Conservation (phyloP, 306 rosid genomes). For the Cicer pinnatifidum region DNA sequence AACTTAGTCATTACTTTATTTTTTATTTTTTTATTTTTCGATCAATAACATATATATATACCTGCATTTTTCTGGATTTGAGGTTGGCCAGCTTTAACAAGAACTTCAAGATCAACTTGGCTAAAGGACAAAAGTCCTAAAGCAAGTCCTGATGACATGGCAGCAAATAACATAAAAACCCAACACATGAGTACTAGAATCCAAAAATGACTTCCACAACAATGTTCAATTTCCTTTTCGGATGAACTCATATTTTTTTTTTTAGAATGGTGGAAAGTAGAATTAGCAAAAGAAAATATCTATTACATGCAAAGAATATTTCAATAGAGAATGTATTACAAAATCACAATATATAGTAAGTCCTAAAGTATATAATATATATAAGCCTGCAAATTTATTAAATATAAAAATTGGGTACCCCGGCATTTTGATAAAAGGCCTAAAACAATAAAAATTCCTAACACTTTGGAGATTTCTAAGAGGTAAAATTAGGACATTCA, state of each 20-base stretch:
- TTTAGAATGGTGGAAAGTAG: background rate
- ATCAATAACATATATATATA: background rate
- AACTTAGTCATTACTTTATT: no score
- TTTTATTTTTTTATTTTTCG: background rate
- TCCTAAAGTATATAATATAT: background rate
- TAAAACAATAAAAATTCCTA: constrained; percentile 34
- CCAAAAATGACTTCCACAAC: constrained; percentile 64
- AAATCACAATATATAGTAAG: constrained; percentile 10
- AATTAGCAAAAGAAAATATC: constrained; percentile 27
- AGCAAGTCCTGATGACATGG: constrained; percentile 69
- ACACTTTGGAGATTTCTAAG: constrained; percentile 47
- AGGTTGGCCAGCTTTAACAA: constrained; percentile 64
- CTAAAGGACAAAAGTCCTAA: constrained; percentile 73
- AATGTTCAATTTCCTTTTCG: constrained; percentile 28
- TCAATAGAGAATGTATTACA: constrained; percentile 3
- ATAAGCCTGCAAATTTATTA: constrained; percentile 36
- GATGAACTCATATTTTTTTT: constrained; percentile 35
- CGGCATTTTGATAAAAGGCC: constrained; percentile 34
- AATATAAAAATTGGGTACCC: constrained; percentile 32
- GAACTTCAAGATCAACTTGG: constrained; percentile 77
- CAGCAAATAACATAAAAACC: constrained; percentile 58
- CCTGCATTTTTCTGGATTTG: constrained; percentile 64
- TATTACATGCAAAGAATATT: constrained; percentile 36
- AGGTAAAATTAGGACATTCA: constrained; percentile 5
- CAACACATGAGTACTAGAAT: constrained; percentile 46